Percentiles rank a stretch among this genome's conserved stretches.
phyloP scores from a whole-genome alignment of 257 asterid genomes.

The Salvia hispanica region DNA sequence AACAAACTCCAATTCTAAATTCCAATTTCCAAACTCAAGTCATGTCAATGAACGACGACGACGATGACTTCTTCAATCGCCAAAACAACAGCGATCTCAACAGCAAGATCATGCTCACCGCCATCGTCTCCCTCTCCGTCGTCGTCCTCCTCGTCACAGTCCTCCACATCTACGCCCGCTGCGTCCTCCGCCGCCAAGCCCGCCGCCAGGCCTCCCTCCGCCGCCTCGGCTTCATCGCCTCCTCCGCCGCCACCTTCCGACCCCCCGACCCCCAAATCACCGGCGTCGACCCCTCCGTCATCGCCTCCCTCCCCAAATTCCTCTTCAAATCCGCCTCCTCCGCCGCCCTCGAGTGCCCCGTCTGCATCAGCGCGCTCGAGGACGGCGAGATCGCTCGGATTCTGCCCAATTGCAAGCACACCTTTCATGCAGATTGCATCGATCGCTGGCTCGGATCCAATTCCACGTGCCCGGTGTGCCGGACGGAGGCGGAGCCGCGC shows the following conservation, averaged over 20 bases:
- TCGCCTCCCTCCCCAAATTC: conserved; percentile 58
- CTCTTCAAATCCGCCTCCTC: conserved; percentile 28
- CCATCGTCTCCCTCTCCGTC: conserved; percentile 61
- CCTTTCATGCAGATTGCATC: conserved; percentile 74
- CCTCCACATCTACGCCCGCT: conserved; percentile 75
- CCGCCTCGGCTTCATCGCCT: conserved; percentile 38
- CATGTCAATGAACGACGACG: conserved; percentile 45
- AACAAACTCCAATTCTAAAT: neutral
- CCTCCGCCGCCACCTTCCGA: conserved; percentile 28
- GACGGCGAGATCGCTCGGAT: conserved; percentile 68
- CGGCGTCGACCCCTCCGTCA: conserved; percentile 60
- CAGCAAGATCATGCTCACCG: conserved; percentile 71
- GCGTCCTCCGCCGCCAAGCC: conserved; percentile 65
- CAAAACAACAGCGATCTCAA: conserved; percentile 37
- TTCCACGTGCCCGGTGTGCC: conserved; percentile 81
- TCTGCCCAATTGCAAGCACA: conserved; percentile 78
- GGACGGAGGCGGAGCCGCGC: conserved; percentile 66
- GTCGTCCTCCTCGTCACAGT: conserved; percentile 58
- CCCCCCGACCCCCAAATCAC: conserved; percentile 43
- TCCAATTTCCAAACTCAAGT: conserved; percentile 1
- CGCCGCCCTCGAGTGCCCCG: conserved; percentile 56
- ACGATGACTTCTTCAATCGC: neutral
- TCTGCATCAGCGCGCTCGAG: conserved; percentile 58
- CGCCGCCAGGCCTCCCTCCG: conserved; percentile 53
- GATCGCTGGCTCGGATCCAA: conserved; percentile 69